Conservation (phyloP, 148 eudicot genomes). For the Silene latifolia region DNA sequence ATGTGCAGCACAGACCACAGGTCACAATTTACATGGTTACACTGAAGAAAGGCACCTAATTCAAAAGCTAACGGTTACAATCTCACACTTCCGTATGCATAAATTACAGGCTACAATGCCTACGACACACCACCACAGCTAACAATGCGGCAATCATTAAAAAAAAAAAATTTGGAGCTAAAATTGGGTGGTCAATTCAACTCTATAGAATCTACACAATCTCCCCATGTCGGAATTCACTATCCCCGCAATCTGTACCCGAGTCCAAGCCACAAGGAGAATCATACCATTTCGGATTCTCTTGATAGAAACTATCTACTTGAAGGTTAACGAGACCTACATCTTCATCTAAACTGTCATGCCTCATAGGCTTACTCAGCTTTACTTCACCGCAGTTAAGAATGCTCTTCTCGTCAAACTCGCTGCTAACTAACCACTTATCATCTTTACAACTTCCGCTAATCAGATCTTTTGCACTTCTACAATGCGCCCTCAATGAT, state of each 20-base stretch:
- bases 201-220: constrained; percentile 50
- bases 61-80: constrained; percentile 44
- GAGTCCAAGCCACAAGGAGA: constrained; percentile 93
- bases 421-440: constrained; percentile 66
- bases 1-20: constrained; percentile 47
- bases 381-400: constrained; percentile 63
- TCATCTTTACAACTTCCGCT: constrained; percentile 69
- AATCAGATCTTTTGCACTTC: constrained; percentile 58
- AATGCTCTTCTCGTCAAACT: constrained; percentile 75
- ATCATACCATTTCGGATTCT: constrained; percentile 91
- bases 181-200: constrained; percentile 38
- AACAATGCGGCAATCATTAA: constrained; percentile 20
- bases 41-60: constrained; percentile 31
- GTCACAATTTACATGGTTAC: constrained; percentile 53
- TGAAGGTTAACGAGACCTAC: constrained; percentile 75
- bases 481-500: constrained; percentile 58
- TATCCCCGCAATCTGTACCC: constrained; percentile 66
- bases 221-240: constrained; percentile 65
- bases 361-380: constrained; percentile 60
- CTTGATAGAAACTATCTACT: constrained; percentile 85
- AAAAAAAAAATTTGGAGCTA: constrained; percentile 34
- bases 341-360: constrained; percentile 65
- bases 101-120: constrained; percentile 64
- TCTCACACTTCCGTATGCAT: constrained; percentile 46
- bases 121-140: constrained; percentile 34